phyloP scores from a whole-genome alignment of 2,329 filamentous ascomycete genomes.

The Aspergillus calidoustus region DNA sequence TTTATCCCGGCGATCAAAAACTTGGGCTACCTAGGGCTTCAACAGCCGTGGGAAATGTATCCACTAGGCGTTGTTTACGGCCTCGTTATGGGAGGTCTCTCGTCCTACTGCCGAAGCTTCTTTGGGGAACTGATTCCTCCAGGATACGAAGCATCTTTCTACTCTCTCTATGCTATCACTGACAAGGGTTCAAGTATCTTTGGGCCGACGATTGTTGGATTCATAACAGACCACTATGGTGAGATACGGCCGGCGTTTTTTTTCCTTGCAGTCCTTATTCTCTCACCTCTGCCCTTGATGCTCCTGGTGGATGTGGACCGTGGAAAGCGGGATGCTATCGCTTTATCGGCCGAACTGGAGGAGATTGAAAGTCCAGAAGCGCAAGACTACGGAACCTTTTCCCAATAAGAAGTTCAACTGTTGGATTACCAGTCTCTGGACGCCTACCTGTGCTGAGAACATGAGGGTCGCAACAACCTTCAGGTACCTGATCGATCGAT shows the following conservation, averaged over 20 bases:
- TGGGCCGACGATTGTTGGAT: conserved; percentile 89
- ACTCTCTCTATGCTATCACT: conserved; percentile 94
- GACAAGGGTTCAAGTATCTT: conserved; percentile 96
- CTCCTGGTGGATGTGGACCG: conserved; percentile 83
- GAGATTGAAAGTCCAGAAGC: conserved; percentile 25
- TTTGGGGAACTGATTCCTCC: conserved; percentile 94
- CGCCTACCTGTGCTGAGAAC: neutral
- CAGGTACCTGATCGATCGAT: neutral
- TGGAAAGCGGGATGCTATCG: conserved; percentile 70
- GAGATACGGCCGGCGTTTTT: conserved; percentile 87
- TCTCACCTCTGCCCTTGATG: conserved; percentile 81
- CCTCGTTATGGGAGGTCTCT: conserved; percentile 89
- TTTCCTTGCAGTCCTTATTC: conserved; percentile 85
- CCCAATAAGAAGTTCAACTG: conserved; percentile 3
- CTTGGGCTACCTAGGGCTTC: conserved; percentile 81
- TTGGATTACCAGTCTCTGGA: neutral
- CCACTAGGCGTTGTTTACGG: conserved; percentile 89
- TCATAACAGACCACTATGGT: conserved; percentile 83
- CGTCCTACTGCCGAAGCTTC: conserved; percentile 87
- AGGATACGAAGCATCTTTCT: conserved; percentile 94
- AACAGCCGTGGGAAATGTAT: conserved; percentile 97
- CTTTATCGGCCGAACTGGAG: conserved; percentile 61
- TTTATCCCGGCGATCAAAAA: conserved; percentile 79
- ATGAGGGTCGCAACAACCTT: neutral
- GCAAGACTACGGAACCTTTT: conserved; percentile 33